Evolutionary conservation across 2,329 filamentous ascomycete species (phyloP).

Genomic region (Hirsutella thompsonii): DNA sequence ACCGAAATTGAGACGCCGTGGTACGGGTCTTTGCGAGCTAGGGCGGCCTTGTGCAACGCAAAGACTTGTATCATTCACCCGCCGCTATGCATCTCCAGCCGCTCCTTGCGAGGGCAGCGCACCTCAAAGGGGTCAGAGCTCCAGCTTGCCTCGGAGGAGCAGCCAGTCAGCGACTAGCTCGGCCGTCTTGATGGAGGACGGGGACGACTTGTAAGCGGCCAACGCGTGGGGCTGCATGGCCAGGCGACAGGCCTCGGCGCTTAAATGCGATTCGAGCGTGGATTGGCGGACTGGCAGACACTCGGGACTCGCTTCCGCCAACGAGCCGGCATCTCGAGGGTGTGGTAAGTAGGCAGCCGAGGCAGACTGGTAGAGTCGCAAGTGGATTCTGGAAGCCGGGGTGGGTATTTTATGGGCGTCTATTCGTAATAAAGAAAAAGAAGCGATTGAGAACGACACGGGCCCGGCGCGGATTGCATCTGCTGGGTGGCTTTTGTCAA

Average conservation of each 20-base stretch:
- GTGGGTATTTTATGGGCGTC: no score
- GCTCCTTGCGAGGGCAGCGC: conserved; percentile 1
- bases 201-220: conserved; percentile 5
- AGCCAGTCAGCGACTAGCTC: conserved; percentile 7
- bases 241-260: conserved; percentile 40
- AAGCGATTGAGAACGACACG: no score
- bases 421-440: no score
- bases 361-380: neutral
- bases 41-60: conserved; percentile 3
- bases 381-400: neutral
- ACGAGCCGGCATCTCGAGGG: neutral
- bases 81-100: neutral
- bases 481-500: no score
- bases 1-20: neutral
- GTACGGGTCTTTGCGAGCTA: neutral
- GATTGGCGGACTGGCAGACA: conserved; percentile 10
- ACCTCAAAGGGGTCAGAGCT: neutral
- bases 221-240: conserved; percentile 32
- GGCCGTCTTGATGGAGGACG: conserved; percentile 10
- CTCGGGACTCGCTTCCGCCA: conserved; percentile 22
- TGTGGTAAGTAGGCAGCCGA: neutral
- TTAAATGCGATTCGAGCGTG: conserved; percentile 30
- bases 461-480: no score
- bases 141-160: neutral
- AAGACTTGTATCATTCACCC: neutral